Base-by-base conservation (phyloP, 2,329 filamentous ascomycete species). In the Camptophora hylomeconis region DNA sequence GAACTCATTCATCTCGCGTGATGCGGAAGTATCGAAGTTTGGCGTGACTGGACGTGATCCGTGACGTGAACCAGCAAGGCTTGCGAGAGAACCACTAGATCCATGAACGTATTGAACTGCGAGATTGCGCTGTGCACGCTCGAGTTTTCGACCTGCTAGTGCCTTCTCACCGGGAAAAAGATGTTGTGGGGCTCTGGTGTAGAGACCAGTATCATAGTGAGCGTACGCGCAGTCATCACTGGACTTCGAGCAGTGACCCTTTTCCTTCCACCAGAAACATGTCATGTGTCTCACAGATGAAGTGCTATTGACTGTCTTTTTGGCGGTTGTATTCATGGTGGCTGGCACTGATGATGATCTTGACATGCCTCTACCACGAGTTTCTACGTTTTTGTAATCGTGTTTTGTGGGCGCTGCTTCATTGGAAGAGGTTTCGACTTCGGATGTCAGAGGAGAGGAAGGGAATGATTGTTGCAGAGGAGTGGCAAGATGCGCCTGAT, bases 201-300 rank as follows among this genome's bases (percentile, higher is more conserved):
- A 37, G 14, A 30, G 27, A 14, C 39, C 47, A 8, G 47, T 51
- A 19, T 46, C 32, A 13, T 37, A 32, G 34, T 53, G 49, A 11
- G 49, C 40, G 32, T 49, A 53, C 5, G 39, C 26, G 26, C 49
- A 53, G 5, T 44, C 36, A 16, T 43, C 35, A 13, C 41, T 41
- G 3, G 33, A 31, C 20, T 41, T 40, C 21, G 34, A 44, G 36
- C 50, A 53, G 19, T 30, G 19, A 12, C 41, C 39, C 10, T 40
- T 39, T 12, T 38, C 38, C 15, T 36, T 32, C 48, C 48, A 53
- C 36, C 40, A 52, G 33, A 41, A 47, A 34, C 50, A 53, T 8
- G 48, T 51, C 18, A 51, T 32, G 17, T 44, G 40, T 38, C 49
- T 50, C 13, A 48, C 40, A 12, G 39, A 43, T 17, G 31, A 28